phyloP scores from a whole-genome alignment of 768 basidiomycete species.

The Vishniacozyma victoriae region DNA sequence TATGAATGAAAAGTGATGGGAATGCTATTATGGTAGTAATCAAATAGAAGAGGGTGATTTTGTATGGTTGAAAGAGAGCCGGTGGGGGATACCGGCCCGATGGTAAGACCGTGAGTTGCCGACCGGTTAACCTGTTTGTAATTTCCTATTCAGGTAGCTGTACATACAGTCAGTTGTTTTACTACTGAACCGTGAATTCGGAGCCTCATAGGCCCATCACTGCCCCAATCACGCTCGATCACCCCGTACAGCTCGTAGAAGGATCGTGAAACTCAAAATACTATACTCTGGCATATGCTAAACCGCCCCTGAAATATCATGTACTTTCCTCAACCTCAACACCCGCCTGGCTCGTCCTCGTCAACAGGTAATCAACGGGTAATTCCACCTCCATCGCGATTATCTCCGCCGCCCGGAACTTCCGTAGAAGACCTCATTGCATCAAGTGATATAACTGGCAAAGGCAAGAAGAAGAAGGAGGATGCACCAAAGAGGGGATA shows the following conservation, averaged over 20 bases:
- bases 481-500: constrained; percentile 32
- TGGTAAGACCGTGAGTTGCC: not conserved
- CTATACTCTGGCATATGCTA: no score
- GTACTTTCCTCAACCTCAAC: not conserved
- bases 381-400: constrained; percentile 6
- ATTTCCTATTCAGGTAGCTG: no score
- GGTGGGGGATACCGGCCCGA: not conserved
- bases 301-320: no score
- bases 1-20: not conserved
- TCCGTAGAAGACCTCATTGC: not conserved
- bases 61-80: not conserved
- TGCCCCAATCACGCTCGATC: no score
- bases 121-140: no score
- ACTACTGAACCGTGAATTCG: no score
- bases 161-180: no score
- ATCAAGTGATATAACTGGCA: not conserved
- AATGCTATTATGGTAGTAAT: not conserved
- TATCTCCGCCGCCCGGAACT: constrained; percentile 8
- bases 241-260: no score
- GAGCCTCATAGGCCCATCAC: no score
- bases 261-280: no score
- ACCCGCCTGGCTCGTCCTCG: not conserved
- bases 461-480: constrained; percentile 13
- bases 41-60: no score
- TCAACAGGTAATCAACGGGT: not conserved